Evolutionary conservation across 768 basidiomycete genomes (phyloP).

Genomic region (Lepiota venenata): DNA sequence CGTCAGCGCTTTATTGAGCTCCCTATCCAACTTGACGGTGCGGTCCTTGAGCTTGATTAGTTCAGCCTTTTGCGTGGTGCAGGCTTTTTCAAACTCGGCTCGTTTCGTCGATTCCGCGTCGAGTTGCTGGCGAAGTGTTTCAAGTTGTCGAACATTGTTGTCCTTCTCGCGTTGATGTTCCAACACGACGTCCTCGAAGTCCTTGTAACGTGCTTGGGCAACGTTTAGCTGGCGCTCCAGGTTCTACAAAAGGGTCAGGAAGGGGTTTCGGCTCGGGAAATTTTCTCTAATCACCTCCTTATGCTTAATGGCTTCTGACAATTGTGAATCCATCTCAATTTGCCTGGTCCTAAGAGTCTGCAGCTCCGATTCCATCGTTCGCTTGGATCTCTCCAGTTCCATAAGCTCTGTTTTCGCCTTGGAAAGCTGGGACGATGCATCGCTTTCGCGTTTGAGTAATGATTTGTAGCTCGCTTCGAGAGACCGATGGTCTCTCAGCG

Average conservation of each 20-base stretch:
- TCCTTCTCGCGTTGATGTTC: constrained; percentile 82
- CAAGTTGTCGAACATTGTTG: constrained; percentile 68
- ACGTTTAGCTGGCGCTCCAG: constrained; percentile 74
- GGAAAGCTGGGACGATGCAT: constrained; percentile 45
- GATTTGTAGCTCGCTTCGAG: constrained; percentile 61
- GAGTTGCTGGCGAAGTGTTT: constrained; percentile 67
- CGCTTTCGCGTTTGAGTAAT: constrained; percentile 58
- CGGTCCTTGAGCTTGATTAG: constrained; percentile 64
- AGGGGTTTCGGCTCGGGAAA: neutral
- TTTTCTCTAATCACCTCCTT: constrained; percentile 64
- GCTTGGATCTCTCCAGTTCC: constrained; percentile 67
- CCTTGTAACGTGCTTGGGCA: constrained; percentile 73
- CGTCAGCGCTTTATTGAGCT: constrained; percentile 74
- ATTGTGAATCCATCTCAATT: constrained; percentile 59
- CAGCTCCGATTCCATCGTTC: constrained; percentile 68
- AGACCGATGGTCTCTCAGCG: constrained; percentile 54
- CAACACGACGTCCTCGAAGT: constrained; percentile 85
- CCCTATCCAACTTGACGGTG: constrained; percentile 69
- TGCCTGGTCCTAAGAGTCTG: constrained; percentile 66
- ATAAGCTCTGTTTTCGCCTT: constrained; percentile 45
- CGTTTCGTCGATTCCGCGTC: constrained; percentile 72
- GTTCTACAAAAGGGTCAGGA: constrained; percentile 37
- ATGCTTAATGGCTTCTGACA: constrained; percentile 54
- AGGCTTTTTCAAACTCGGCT: constrained; percentile 66
- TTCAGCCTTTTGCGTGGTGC: constrained; percentile 66